phyloP scores from a whole-genome alignment of 1,139 yeast species.

The Blastobotrys petasosporus region DNA sequence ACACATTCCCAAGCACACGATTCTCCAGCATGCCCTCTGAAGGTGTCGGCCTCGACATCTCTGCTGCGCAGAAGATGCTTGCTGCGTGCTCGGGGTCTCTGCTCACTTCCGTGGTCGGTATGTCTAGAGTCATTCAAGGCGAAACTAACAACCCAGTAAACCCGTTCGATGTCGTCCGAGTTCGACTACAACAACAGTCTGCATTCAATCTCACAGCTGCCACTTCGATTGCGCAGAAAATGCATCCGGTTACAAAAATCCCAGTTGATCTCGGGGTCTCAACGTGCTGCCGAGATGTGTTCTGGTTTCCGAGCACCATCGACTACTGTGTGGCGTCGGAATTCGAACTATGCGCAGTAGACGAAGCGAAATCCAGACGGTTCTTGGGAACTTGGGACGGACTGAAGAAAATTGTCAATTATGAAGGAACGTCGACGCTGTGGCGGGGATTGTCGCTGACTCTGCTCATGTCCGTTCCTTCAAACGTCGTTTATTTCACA shows the following conservation, averaged over 20 bases:
- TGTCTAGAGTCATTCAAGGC: constrained; percentile 7
- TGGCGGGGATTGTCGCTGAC: constrained; percentile 90
- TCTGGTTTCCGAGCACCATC: constrained; percentile 36
- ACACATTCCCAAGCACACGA: too few species aligned
- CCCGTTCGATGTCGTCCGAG: constrained; percentile 90
- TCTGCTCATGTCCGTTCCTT: constrained; percentile 82
- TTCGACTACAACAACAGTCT: constrained; percentile 83
- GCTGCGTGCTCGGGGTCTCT: constrained; percentile 91
- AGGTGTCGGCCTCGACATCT: constrained; percentile 26
- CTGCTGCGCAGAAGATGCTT: constrained; percentile 63
- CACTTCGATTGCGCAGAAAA: constrained; percentile 17
- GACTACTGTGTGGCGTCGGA: constrained; percentile 38
- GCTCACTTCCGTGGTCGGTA: constrained; percentile 58
- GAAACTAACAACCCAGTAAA: constrained; percentile 47
- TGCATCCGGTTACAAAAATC: constrained; percentile 23
- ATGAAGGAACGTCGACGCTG: constrained; percentile 71
- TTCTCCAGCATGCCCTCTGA: too few species aligned
- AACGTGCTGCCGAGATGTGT: constrained; percentile 39
- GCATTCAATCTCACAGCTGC: constrained; percentile 28
- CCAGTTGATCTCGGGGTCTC: constrained; percentile 32
- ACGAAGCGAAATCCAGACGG: constrained; percentile 32
- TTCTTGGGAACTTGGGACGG: constrained; percentile 67
- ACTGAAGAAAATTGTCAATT: constrained; percentile 51
- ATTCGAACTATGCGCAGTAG: constrained; percentile 34
- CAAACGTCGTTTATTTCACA: constrained; percentile 88